Base-by-base conservation (phyloP, 1,284 basidiomycete species). In the Cryptococcus floricola region DNA sequence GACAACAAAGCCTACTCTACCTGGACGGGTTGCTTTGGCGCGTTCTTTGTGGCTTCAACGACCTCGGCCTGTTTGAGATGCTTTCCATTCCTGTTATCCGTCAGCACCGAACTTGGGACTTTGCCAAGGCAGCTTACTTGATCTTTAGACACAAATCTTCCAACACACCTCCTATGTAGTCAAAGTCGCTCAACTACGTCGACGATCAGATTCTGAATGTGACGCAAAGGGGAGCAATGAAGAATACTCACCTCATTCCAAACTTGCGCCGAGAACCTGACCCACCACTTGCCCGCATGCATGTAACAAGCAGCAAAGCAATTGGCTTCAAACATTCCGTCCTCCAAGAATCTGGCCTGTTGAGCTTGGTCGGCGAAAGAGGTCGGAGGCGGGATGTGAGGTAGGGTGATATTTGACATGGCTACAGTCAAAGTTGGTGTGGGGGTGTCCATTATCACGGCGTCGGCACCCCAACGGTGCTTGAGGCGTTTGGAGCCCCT, bases 221-320 rank as follows among this genome's bases (percentile, higher is more conserved):
- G 39, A 14, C n/a, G 9, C 25, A 38, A 16, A 23, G 13, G 2
- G 38, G 37, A 18, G 5, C 34, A 19, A 42, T 49, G 12, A 19
- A 23, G 12, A n/a, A 23, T n/a, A 77, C 81, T 27, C 59, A 87
- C 86, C 77, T 89, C 87, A 53, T 82, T 85, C 81, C 82, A 91
- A 1, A 90, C 81, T 69, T 90, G 88, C 9, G 80, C 83, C 57
- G 85, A 86, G 67, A 83, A 84, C 42, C 88, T 79, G 4, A 81
- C 80, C 85, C 87, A 89, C 86, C 86, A 88, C 28, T 76, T 79
- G 0, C 80, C 82, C 52, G 83, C 83, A 66, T 89, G 87, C 52
- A 77, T 79, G 59, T 62, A 70, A 64, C 70, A 44, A 19, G 69
- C 56, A 10, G 60, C 68, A 50, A 66, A 71, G 23, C 56, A 62